Conservation (phyloP, 1,284 basidiomycete species). For the Leccinum solheimii region DNA sequence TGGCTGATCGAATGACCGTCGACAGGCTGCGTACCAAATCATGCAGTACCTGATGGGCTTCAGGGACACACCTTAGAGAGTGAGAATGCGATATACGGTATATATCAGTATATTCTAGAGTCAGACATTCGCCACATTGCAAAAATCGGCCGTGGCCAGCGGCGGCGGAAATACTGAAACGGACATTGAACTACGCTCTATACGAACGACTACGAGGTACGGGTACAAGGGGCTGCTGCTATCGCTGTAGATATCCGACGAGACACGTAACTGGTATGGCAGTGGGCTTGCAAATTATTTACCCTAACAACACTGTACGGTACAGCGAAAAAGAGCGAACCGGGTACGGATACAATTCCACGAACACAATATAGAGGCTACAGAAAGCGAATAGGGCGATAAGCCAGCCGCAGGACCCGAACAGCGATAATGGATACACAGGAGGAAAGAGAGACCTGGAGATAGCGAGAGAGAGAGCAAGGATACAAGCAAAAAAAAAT, state of each 20-base stretch:
- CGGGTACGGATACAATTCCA: not conserved
- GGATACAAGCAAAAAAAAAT: not conserved
- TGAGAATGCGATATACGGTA: too few relatives aligned
- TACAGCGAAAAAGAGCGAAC: not conserved
- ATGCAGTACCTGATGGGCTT: constrained; percentile 73
- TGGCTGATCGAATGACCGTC: not conserved
- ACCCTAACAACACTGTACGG: not conserved
- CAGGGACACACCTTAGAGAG: constrained; percentile 43
- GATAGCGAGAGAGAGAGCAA: not conserved
- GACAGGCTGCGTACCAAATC: constrained; percentile 63
- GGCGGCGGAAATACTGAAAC: not conserved
- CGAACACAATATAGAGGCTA: not conserved
- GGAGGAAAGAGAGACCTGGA: not conserved
- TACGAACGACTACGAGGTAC: not conserved
- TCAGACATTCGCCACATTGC: not conserved
- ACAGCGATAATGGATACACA: not conserved
- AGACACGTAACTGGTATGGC: not conserved
- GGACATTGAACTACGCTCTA: not conserved
- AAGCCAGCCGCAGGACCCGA: not conserved
- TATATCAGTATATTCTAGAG: not conserved
- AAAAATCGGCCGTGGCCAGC: too few relatives aligned
- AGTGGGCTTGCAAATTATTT: not conserved
- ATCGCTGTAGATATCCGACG: not conserved
- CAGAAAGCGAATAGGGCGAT: not conserved
- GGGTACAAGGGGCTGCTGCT: too few relatives aligned